phyloP scores from a whole-genome alignment of 768 basidiomycete genomes.

The Mycena alexandri region DNA sequence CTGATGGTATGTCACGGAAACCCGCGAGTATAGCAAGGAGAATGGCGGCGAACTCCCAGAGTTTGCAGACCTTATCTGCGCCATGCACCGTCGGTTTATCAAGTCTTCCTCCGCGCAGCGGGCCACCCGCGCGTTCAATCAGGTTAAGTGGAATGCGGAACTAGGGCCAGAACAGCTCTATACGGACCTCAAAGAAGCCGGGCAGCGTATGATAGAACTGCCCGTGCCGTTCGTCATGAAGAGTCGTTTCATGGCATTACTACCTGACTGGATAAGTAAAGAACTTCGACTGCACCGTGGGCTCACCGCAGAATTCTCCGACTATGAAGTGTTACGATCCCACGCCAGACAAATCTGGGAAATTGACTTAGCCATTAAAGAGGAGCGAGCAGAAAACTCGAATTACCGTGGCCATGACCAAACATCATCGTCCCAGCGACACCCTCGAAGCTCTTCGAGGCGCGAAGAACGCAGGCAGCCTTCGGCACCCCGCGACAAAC shows the following conservation, averaged over 20 bases:
- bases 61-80: background rate
- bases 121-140: slow-evolving; percentile 13
- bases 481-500: background rate
- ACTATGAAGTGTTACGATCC: background rate
- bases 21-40: no score
- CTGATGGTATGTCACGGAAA: background rate
- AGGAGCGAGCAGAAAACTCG: background rate
- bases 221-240: background rate
- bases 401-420: no score
- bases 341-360: slow-evolving; percentile 20
- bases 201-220: background rate
- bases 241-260: background rate
- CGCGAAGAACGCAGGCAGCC: no score
- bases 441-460: no score
- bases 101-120: no score
- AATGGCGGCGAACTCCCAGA: background rate
- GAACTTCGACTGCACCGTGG: background rate
- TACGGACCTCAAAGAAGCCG: no score
- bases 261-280: background rate
- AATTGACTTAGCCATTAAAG: background rate
- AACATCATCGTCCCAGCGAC: no score
- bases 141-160: background rate
- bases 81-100: slow-evolving; percentile 3
- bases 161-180: background rate
- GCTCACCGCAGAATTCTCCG: slow-evolving; percentile 3